Conservation (phyloP, 305 asterid species). For the Fraxinus xanthoxyloides region DNA sequence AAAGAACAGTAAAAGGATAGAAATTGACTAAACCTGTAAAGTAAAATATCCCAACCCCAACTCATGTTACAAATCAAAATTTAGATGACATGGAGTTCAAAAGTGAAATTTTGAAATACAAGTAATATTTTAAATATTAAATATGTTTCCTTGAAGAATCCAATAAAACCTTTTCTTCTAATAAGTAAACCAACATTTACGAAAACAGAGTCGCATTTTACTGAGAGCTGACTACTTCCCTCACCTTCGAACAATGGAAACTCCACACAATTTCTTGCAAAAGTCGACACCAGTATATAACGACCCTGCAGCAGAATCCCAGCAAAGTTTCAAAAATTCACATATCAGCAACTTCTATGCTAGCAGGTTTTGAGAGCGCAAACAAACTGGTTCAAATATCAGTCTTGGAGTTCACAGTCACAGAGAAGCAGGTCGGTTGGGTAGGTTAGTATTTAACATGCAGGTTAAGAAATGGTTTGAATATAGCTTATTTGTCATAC, state of each 20-base stretch:
- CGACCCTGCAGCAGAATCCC: slow-evolving; percentile 55
- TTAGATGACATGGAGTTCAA: too few relatives aligned
- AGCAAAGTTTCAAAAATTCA: slow-evolving; percentile 9
- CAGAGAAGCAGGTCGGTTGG: not conserved
- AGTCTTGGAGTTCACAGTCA: not conserved
- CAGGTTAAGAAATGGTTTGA: not conserved
- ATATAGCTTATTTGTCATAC: not conserved
- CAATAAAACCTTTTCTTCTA: not conserved
- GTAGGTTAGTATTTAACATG: not conserved
- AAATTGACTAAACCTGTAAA: not conserved
- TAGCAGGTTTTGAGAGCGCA: slow-evolving; percentile 5
- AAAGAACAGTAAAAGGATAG: not conserved
- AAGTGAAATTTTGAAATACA: too few relatives aligned
- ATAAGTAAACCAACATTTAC: not conserved
- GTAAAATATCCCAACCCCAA: not conserved
- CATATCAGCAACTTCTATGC: slow-evolving; percentile 12
- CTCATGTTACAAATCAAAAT: too few relatives aligned
- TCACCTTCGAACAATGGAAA: slow-evolving; percentile 71
- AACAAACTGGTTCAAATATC: not conserved
- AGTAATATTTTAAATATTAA: too few relatives aligned
- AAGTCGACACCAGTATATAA: slow-evolving; percentile 94
- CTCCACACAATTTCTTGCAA: slow-evolving; percentile 98
- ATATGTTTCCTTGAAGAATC: not conserved
- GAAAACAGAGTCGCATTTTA: not conserved
- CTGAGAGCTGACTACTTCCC: not conserved